Base-by-base conservation (phyloP, 306 rosid genomes). In the Trichosanthes cucumerina region DNA sequence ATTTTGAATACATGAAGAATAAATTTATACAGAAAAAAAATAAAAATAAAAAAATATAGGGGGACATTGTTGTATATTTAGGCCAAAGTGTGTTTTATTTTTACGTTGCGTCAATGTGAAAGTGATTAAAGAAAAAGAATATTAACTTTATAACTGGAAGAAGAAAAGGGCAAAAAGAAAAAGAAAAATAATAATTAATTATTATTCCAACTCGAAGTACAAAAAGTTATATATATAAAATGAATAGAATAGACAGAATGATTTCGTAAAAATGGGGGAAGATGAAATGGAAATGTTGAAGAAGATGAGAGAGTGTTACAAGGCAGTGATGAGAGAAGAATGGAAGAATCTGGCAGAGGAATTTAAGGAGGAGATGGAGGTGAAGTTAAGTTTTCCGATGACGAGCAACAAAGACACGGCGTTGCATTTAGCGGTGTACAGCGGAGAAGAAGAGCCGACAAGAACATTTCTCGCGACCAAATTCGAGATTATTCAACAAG, bases 391-490 rank as follows among this genome's bases (percentile, higher is more conserved):
- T 12, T 23, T 44, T 23, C 57, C 76, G 13, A 13, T 70, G 56
- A 70, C 57, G 18, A 12, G 4, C 21, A 23, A 0, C 12, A 14
- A 14, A 0, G 80, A 81, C 78, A 81, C 53, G 54, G 78, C 41
- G 4, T 23, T 78, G 19, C 84, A 78, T 46, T 9, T 84, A 23
- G 78, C 41, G 0, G 76, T 28, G 18, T 23, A 63, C 70, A 81
- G 76, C 50, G 9, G 21, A 4, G n/a, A 26, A 13, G n/a, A 5
- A 21, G 3, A 75, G 0, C 60, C 78, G 26, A 16, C 44, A 7
- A 0, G 4, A 18, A 1, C 10, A 6, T 46, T 80, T 1, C 43
- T 33, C 1, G 36, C 4, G 26, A 4, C 8, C 12, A 5, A 0
- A 7, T 24, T 10, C 2, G 62, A 23, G 5, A 38, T 14, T 1